phyloP scores from a whole-genome alignment of 2,329 filamentous ascomycete genomes.

The Trichophyton benhamiae region DNA sequence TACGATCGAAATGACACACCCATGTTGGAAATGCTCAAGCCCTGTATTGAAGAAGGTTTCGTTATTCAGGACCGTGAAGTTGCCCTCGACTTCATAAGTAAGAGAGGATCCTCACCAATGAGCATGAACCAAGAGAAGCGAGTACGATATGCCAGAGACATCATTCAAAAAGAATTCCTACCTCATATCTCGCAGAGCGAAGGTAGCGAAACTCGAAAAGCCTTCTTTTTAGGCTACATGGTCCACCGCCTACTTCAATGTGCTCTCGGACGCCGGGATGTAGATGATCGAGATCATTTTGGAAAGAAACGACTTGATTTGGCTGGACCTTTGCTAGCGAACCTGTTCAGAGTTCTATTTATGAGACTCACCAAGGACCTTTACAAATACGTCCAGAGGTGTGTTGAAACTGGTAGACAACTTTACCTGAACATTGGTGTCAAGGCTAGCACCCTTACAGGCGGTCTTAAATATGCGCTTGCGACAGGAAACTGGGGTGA shows the following conservation, averaged over 20 bases:
- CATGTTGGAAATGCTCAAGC: conserved; percentile 95
- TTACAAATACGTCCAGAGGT: conserved; percentile 79
- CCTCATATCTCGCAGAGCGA: conserved; percentile 94
- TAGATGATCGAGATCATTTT: conserved; percentile 96
- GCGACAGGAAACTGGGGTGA: conserved; percentile 99
- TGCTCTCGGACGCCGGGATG: conserved; percentile 80
- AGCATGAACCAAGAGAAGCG: conserved; percentile 73
- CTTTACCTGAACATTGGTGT: conserved; percentile 87
- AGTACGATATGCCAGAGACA: conserved; percentile 81
- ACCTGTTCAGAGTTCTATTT: conserved; percentile 86
- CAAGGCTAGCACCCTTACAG: conserved; percentile 81
- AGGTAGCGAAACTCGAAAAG: conserved; percentile 89
- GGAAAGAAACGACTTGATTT: conserved; percentile 97
- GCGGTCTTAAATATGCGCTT: conserved; percentile 89
- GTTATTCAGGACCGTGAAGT: conserved; percentile 92
- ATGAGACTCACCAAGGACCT: conserved; percentile 84
- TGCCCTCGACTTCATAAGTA: conserved; percentile 89
- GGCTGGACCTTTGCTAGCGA: conserved; percentile 86
- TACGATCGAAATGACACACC: conserved; percentile 90
- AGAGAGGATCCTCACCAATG: conserved; percentile 62
- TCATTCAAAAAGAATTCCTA: conserved; percentile 91
- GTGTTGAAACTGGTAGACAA: conserved; percentile 75
- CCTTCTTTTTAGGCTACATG: conserved; percentile 98
- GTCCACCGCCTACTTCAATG: conserved; percentile 91
- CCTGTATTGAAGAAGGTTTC: conserved; percentile 93